phyloP scores from a whole-genome alignment of 2,329 filamentous ascomycete genomes.

The Botrytis pseudocinerea region DNA sequence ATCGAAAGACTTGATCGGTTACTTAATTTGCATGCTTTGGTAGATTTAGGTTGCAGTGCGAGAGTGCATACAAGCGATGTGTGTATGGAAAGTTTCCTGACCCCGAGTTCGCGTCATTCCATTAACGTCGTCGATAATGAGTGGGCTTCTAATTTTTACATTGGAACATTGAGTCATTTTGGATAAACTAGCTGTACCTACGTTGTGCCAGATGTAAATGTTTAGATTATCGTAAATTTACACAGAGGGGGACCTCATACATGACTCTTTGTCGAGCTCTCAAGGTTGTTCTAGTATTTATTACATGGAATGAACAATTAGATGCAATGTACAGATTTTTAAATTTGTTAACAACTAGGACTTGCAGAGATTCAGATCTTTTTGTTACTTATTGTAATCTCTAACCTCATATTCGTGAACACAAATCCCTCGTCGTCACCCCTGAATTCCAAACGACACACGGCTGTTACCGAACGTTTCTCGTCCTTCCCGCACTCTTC shows the following conservation, averaged over 20 bases:
- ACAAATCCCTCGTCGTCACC: too few species aligned
- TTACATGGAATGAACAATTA: background rate
- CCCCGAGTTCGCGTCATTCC: constrained; percentile 3
- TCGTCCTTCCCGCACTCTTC: background rate
- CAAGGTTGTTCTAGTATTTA: background rate
- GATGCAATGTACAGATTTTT: background rate
- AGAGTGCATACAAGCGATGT: background rate
- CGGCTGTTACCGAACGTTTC: background rate
- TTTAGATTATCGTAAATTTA: background rate
- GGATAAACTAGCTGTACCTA: background rate
- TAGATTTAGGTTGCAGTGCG: background rate
- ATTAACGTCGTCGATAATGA: background rate
- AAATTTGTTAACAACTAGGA: background rate
- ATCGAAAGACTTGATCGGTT: background rate
- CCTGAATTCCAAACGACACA: background rate
- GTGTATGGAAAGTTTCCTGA: background rate
- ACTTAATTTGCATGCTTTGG: background rate
- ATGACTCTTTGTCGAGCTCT: background rate
- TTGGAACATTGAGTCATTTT: background rate
- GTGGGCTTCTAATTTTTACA: background rate
- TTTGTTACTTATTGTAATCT: background rate
- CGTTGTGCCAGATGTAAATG: background rate
- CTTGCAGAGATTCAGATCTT: background rate
- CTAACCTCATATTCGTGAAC: background rate
- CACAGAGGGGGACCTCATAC: background rate